phyloP scores from a whole-genome alignment of 441 rosid genomes.

The Arabidopsis lyrata region DNA sequence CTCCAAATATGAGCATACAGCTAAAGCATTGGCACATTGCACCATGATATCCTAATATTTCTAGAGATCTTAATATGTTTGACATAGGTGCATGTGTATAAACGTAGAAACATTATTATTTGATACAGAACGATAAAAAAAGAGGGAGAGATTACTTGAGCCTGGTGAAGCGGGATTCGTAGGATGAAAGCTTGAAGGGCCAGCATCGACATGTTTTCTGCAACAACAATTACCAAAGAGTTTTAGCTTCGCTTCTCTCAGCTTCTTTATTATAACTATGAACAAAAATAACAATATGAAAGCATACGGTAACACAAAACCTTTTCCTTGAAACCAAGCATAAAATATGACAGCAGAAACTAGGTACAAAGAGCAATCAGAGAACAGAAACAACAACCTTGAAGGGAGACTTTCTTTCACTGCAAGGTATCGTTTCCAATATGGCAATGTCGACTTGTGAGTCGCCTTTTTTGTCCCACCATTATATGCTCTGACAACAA shows the following conservation, averaged over 20 bases:
- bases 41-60: slow-evolving; percentile 25
- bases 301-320: slow-evolving; percentile 9
- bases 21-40: slow-evolving; percentile 22
- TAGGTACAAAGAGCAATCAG: slow-evolving; percentile 8
- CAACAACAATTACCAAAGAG: slow-evolving; percentile 28
- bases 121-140: slow-evolving; percentile 16
- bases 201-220: slow-evolving; percentile 67
- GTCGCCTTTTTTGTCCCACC: slow-evolving; percentile 86
- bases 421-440: slow-evolving; percentile 84
- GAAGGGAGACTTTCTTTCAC: slow-evolving; percentile 83
- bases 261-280: background rate
- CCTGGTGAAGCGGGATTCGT: slow-evolving; percentile 44
- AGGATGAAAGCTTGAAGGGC: slow-evolving; percentile 50
- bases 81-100: background rate
- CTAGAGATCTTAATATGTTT: slow-evolving; percentile 13
- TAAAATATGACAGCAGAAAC: slow-evolving; percentile 22
- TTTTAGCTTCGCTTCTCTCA: slow-evolving; percentile 23
- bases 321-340: slow-evolving; percentile 16
- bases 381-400: slow-evolving; percentile 54
- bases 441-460: slow-evolving; percentile 83
- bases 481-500: slow-evolving; percentile 77
- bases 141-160: slow-evolving; percentile 51
- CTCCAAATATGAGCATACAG: slow-evolving; percentile 12
- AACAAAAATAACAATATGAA: slow-evolving; percentile 1
- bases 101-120: slow-evolving; percentile 10